These are phyloP conservation scores for Austropuccinia psidii DNA, from an alignment of 1,284 basidiomycete species.

Conservation along the genomic window DNA sequence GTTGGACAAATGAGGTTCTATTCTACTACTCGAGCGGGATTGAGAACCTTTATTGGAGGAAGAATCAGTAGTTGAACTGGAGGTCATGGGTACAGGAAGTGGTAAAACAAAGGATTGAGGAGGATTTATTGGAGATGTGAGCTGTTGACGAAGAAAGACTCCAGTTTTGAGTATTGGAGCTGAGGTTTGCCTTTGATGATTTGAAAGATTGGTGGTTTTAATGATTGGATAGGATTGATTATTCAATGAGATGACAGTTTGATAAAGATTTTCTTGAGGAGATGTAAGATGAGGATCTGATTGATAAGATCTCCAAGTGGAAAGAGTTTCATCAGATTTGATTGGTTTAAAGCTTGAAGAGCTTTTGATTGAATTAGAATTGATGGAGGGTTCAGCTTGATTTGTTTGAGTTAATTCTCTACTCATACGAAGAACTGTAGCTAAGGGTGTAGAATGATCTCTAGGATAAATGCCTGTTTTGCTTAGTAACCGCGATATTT, in stretches of 20 bases:
- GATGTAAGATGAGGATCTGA: background rate
- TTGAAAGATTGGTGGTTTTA: background rate
- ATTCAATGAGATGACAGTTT: background rate
- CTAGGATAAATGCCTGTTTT: too few species aligned
- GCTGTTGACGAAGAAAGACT: conserved; percentile 32
- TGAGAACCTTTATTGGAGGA: conserved; percentile 25
- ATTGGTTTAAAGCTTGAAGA: too few species aligned
- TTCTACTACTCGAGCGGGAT: conserved; percentile 25
- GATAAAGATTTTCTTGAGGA: background rate
- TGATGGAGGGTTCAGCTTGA: too few species aligned
- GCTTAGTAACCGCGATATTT: too few species aligned
- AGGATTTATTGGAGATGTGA: background rate
- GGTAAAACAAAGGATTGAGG: background rate
- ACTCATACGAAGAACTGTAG: too few species aligned
- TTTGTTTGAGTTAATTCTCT: too few species aligned
- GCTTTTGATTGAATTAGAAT: too few species aligned
- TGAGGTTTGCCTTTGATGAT: conserved; percentile 5
- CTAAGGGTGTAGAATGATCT: too few species aligned
- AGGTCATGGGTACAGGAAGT: conserved; percentile 46
- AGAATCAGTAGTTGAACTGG: conserved; percentile 25
- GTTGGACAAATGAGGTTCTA: background rate
- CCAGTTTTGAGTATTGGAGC: conserved; percentile 34
- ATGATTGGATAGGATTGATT: background rate
- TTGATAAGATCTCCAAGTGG: too few species aligned
- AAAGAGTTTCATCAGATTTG: too few species aligned